Evolutionary conservation across 305 asterid species (phyloP), one percentile per base, ranked within the genome.

Genomic region (Rubia peregrina): DNA sequence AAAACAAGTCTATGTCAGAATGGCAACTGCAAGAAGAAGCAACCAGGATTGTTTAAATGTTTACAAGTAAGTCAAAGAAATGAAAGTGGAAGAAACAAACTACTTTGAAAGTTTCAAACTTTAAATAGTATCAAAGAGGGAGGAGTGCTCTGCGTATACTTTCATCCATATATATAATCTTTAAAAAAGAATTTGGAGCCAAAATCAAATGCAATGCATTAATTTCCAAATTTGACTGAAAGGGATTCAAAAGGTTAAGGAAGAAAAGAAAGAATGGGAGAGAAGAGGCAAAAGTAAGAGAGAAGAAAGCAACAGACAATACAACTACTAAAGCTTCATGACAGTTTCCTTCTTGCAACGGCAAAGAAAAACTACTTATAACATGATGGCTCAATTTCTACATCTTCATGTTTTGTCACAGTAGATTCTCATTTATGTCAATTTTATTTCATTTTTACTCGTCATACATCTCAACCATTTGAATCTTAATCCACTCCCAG

Each of bases 281-380:
- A 61, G 16, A 24, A 21, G 70, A 11, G 63, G 38, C 8, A 26
- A 64, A 68, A 24, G 72, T 7, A 42, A 24, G 61, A 56, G 40
- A 67, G 26, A 41, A 22, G 70, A 11, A 44, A 55, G 41, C 51
- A 8, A 53, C 59, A 53, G 24, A 53, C 19, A n/a, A 26, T 1
- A 64, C 41, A 22, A 41, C 38, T 40, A 38, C 67, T 51, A 9
- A 30, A 40, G 73, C 55, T 62, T 68, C 53, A 73, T 6, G 26
- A 57, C 59, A 65, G 81, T 73, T 77, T 62, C 67, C 81, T 78
- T 74, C 72, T 30, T 38, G 8, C 63, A 22, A 74, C 68, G 73
- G 73, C 81, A 70, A 70, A 60, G 69, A 62, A 66, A 76, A 77
- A 64, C 55, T 64, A 40, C 4, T 56, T 12, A 19, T 7, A 14